These are phyloP conservation scores for Monosporascus sp. DNA, from an alignment of 2,329 filamentous ascomycete genomes.

Conservation along the genomic window DNA sequence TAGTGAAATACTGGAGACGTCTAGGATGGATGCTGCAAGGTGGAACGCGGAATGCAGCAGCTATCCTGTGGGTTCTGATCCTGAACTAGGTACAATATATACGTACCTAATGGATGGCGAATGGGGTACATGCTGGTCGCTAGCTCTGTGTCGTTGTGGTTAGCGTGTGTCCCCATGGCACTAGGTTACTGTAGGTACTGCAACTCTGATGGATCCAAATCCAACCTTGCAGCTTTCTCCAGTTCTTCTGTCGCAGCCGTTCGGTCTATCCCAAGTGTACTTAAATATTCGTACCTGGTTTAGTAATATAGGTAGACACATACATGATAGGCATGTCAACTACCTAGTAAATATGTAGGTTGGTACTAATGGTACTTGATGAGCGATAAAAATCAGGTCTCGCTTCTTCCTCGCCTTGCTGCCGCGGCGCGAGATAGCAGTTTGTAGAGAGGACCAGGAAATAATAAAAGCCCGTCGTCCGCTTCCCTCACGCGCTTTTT, in stretches of 20 bases:
- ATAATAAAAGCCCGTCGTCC: constrained; percentile 4
- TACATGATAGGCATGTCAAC: background rate
- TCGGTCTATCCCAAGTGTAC: background rate
- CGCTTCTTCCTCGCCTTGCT: background rate
- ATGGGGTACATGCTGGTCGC: background rate
- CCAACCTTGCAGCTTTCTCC: background rate
- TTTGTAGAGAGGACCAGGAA: background rate
- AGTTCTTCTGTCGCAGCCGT: background rate
- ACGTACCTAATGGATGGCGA: background rate
- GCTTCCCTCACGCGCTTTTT: constrained; percentile 10
- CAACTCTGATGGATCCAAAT: background rate
- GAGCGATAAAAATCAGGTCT: background rate
- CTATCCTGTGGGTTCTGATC: too few relatives aligned
- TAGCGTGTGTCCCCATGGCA: background rate
- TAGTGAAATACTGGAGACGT: background rate
- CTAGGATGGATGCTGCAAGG: background rate
- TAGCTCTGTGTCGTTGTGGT: background rate
- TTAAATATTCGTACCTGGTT: background rate
- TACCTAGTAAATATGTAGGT: background rate
- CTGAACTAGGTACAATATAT: too few relatives aligned
- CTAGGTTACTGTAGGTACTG: background rate
- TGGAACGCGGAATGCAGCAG: background rate
- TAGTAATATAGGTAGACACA: background rate
- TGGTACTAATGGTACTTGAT: background rate
- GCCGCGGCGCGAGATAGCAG: background rate